Percentiles rank a stretch among this genome's conserved stretches.
Evolutionary conservation across 495 filamentous ascomycete genomes (phyloP).

Genomic region (Zalerion maritima): DNA sequence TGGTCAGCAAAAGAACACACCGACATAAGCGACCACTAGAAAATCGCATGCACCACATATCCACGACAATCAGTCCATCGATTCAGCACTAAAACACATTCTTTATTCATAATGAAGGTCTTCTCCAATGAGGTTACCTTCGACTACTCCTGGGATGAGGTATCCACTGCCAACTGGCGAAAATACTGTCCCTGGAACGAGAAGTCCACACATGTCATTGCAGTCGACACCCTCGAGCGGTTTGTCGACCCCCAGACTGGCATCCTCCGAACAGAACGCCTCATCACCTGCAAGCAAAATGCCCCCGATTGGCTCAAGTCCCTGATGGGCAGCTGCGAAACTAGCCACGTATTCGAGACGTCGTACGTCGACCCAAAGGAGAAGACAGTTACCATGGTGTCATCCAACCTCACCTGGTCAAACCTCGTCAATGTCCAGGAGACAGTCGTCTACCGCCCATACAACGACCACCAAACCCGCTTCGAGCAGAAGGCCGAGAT

Average conservation of each 20-base stretch:
- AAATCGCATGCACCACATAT: too few species aligned
- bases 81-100: too few species aligned
- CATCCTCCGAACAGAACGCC: slow-evolving; percentile 87
- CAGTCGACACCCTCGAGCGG: slow-evolving; percentile 82
- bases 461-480: slow-evolving; percentile 48
- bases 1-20: too few species aligned
- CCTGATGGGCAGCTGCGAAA: slow-evolving; percentile 54
- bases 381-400: slow-evolving; percentile 87
- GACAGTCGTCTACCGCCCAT: slow-evolving; percentile 69
- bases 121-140: slow-evolving; percentile 80
- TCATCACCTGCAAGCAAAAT: slow-evolving; percentile 87
- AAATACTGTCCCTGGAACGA: slow-evolving; percentile 99
- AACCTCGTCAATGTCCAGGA: slow-evolving; percentile 82
- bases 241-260: slow-evolving; percentile 66
- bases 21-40: too few species aligned
- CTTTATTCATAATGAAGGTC: slow-evolving; percentile 98
- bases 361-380: slow-evolving; percentile 74
- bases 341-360: slow-evolving; percentile 82
- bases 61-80: too few species aligned
- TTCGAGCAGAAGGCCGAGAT: slow-evolving; percentile 85
- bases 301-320: slow-evolving; percentile 75
- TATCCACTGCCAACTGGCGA: slow-evolving; percentile 97
- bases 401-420: slow-evolving; percentile 76
- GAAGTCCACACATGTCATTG: slow-evolving; percentile 82
- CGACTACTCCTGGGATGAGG: slow-evolving; percentile 96